Conservation (phyloP, 805 yeast species). For the Wickerhamomyces chaumierensis region DNA sequence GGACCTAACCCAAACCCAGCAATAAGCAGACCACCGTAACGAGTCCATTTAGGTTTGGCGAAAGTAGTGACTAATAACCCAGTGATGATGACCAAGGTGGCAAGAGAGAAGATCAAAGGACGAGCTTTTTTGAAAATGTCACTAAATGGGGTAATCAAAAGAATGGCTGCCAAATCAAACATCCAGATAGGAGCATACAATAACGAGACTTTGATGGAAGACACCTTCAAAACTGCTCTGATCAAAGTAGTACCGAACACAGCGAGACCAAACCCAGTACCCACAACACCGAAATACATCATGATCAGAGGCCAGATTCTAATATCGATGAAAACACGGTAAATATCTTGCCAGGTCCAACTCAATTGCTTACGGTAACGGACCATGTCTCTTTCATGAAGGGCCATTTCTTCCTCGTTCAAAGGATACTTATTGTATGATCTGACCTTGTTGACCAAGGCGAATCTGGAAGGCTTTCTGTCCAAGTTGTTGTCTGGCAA, state of each 20-base stretch:
- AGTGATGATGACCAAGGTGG: constrained; percentile 56
- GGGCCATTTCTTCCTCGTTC: constrained; percentile 33
- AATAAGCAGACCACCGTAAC: constrained; percentile 70
- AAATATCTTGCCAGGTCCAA: constrained; percentile 56
- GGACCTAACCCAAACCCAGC: constrained; percentile 87
- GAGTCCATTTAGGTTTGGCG: constrained; percentile 63
- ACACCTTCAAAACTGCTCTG: constrained; percentile 44
- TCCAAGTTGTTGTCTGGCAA: constrained; percentile 46
- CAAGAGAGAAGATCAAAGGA: constrained; percentile 47
- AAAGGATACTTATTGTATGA: constrained; percentile 31
- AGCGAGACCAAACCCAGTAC: constrained; percentile 80
- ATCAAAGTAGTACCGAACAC: constrained; percentile 78
- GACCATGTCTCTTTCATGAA: constrained; percentile 54
- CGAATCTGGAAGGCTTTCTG: constrained; percentile 6
- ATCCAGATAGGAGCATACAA: constrained; percentile 87
- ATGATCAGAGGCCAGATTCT: constrained; percentile 72
- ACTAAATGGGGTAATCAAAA: constrained; percentile 69
- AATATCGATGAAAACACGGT: constrained; percentile 42
- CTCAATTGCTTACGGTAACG: constrained; percentile 29
- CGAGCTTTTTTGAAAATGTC: constrained; percentile 53
- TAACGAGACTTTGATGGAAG: constrained; percentile 58
- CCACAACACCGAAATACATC: constrained; percentile 91
- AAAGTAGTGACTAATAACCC: constrained; percentile 72
- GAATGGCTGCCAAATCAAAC: constrained; percentile 67
- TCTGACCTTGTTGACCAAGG: constrained; percentile 9